Evolutionary conservation across 2,329 filamentous ascomycete species (phyloP), one percentile per base, ranked within the genome.

Genomic region (Rutstroemia sp.): DNA sequence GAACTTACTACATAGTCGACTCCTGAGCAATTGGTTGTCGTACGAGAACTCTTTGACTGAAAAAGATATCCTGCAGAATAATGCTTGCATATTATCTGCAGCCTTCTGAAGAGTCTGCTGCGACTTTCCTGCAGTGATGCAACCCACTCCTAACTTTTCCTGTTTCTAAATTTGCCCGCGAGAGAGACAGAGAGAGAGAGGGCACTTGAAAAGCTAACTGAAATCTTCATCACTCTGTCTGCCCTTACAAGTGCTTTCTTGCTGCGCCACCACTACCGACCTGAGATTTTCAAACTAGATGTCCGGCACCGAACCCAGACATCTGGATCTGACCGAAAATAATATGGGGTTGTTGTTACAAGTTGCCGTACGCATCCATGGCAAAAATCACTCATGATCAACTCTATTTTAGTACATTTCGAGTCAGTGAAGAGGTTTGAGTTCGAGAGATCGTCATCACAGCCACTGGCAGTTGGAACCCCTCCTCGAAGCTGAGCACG

Each of bases 401-500:
- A 19, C 42, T 45, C 42, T 19, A 19, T 45, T 21, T 21, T 21
- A 45, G 39, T 45, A 21, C 19, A 9, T 21, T 21, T 38, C 27
- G 30, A 54, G 21, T 54, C 23, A 27, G 38, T 47, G 9, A 21
- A 48, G 49, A 25, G 16, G n/a, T 19, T 14, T 41, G 34, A 30
- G 27, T 21, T 19, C 18, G 19, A 23, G 19, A 44, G 52, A 55
- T 55, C 46, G 23, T 37, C 18, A 42, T 10, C 52, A 55, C 46
- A 55, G 52, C 52, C 52, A 50, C 52, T 42, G 46, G 14, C 25
- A 50, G 25, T 50, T 49, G 45, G 5, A 42, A 49, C 48, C n/a
- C n/a, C 23, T 39, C 19, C 18, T 8, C 30, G 7, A 19, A 19
- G 30, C 50, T 52, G 45, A n/a, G 16, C 10, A 38, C 14, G 34